phyloP scores from a whole-genome alignment of 1,284 basidiomycete species.

The Apiotrichum veenhuisii region DNA sequence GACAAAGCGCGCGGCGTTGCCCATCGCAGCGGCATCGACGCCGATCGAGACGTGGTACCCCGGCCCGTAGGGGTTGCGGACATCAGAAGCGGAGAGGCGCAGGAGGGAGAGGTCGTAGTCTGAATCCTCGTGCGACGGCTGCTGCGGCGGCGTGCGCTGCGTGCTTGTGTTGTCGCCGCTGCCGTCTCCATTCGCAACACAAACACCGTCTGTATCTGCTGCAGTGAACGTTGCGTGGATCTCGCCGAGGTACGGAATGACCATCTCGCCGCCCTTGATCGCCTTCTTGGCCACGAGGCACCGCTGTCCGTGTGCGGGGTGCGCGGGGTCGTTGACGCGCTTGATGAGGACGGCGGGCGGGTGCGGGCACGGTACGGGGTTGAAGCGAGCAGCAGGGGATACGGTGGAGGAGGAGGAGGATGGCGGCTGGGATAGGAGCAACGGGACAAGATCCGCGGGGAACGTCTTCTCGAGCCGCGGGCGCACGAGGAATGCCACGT shows the following conservation, averaged over 20 bases:
- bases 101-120: conserved; percentile 83
- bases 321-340: conserved; percentile 45
- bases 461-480: conserved; percentile 40
- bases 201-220: conserved; percentile 57
- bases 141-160: not conserved
- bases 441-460: conserved; percentile 29
- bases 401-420: not conserved
- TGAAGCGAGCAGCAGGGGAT: conserved; percentile 11
- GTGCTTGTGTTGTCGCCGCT: not conserved
- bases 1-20: conserved; percentile 81
- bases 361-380: conserved; percentile 25
- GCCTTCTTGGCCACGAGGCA: conserved; percentile 75
- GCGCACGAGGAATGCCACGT: conserved; percentile 40
- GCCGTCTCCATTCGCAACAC: not conserved
- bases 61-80: conserved; percentile 29
- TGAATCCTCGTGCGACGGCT: conserved; percentile 32
- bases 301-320: conserved; percentile 75
- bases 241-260: conserved; percentile 79
- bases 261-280: conserved; percentile 62
- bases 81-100: conserved; percentile 48
- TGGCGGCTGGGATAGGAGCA: conserved; percentile 13
- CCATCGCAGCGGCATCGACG: conserved; percentile 67
- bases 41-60: conserved; percentile 46
- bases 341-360: conserved; percentile 42
- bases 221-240: conserved; percentile 48